Percentiles rank a stretch among this genome's conserved stretches.
Evolutionary conservation across 768 basidiomycete genomes (phyloP).

Genomic region (Saitozyma podzolica): DNA sequence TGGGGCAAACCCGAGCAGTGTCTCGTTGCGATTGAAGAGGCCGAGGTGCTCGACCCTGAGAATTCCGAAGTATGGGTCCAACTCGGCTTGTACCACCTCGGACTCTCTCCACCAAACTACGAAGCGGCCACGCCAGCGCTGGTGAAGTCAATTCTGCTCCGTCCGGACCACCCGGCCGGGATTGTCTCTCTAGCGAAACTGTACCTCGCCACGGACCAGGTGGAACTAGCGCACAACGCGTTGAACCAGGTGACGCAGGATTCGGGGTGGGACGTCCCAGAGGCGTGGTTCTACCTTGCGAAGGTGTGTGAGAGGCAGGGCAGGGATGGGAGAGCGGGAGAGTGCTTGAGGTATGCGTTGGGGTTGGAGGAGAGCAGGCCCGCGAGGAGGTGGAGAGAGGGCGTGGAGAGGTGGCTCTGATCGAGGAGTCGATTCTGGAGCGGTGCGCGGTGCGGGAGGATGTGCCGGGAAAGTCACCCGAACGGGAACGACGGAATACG

Average conservation of each 20-base stretch:
- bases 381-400: constrained; percentile 45
- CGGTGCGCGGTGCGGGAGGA: no score
- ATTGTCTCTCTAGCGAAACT: constrained; percentile 74
- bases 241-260: constrained; percentile 75
- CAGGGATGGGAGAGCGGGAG: constrained; percentile 65
- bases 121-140: constrained; percentile 72
- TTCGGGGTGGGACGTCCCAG: constrained; percentile 83
- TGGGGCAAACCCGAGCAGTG: constrained; percentile 87
- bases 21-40: constrained; percentile 88
- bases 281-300: constrained; percentile 91
- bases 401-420: constrained; percentile 43
- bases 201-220: constrained; percentile 64
- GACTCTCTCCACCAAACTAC: constrained; percentile 62
- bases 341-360: constrained; percentile 72
- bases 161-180: constrained; percentile 74
- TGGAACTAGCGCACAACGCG: constrained; percentile 80
- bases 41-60: constrained; percentile 79
- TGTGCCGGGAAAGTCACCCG: no score
- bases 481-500: no score
- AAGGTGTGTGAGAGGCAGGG: constrained; percentile 76
- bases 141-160: constrained; percentile 84
- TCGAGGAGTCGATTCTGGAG: neutral
- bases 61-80: constrained; percentile 94
- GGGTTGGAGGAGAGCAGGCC: constrained; percentile 53
- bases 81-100: constrained; percentile 57